Base-by-base conservation (phyloP, 495 filamentous ascomycete genomes). In the Talaromyces proteolyticus region DNA sequence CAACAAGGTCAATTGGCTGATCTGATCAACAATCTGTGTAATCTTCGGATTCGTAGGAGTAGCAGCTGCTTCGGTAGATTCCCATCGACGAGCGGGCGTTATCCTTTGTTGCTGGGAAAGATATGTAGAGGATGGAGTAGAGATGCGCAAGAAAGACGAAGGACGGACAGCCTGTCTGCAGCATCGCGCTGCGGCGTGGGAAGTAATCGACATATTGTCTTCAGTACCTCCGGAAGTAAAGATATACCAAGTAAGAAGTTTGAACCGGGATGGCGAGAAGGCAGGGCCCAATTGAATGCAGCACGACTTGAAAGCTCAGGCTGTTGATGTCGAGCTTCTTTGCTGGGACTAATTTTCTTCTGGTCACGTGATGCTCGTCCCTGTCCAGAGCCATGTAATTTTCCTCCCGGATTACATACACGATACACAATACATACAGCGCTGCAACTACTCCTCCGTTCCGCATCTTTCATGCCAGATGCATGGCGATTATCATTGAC, bases 1-100 rank as follows among this genome's bases (percentile, higher is more conserved):
- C 59, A 99, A 70, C 50, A 99, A 76, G 17, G 91, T 99, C 79
- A 99, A 87, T 83, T 90, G 83, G 70, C 91, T 91, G 63, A 99
- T 97, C 68, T 97, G 91, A 69, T 97, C 93, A 51, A 99, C 93
- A 59, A 99, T 97, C 44, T 78, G 79, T 45, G 81, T 57, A 58
- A 99, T 93, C 78, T 97, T 97, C 22, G 93, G 89, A 68, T 86
- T 91, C 20, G 57, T 59, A 49, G 78, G 77, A 48, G 79, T 75
- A 47, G 85, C 81, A 50, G 86, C 87, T 45, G 88, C 63, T 55
- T 73, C 65, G 46, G 71, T 73, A 23, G 72, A 74, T 59, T 75
- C 66, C 66, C 69, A 74, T 64, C 70, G 64, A 56, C 69, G 68
- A 59, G 60, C 60, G 51, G 65, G 56, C 54, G 68, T 70, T 53